These are phyloP conservation scores for Trichophyton simii DNA, from an alignment of 2,329 filamentous ascomycete genomes.

Conservation along the genomic window DNA sequence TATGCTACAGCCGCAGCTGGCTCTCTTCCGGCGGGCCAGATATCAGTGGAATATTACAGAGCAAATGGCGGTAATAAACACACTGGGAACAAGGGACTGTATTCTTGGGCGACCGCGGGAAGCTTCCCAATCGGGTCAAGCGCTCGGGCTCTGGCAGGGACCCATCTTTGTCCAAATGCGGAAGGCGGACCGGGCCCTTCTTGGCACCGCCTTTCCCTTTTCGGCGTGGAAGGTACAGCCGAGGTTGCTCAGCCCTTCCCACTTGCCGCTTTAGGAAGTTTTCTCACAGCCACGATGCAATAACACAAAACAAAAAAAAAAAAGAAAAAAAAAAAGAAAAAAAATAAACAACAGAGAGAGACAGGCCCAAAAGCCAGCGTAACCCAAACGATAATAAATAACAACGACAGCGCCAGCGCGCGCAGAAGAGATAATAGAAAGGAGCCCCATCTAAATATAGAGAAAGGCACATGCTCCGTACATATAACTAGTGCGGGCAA, in stretches of 20 bases:
- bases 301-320: neutral
- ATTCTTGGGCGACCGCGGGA: neutral
- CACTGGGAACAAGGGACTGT: too few species aligned
- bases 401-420: too few species aligned
- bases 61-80: too few species aligned
- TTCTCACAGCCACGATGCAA: neutral
- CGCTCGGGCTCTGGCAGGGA: neutral
- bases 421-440: neutral
- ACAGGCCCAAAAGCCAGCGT: neutral
- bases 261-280: neutral
- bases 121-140: neutral
- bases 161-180: neutral
- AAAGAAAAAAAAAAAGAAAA: too few species aligned
- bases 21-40: too few species aligned
- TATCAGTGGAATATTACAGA: too few species aligned
- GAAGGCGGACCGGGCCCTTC: slow-evolving; percentile 1
- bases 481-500: neutral
- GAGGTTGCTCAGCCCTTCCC: slow-evolving; percentile 2
- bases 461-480: neutral
- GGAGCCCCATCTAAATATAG: neutral
- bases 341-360: too few species aligned
- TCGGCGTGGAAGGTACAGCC: neutral
- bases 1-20: too few species aligned
- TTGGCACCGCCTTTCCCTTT: neutral
- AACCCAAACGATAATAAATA: neutral